These are phyloP conservation scores for Magnolia kwangsiensis DNA, from an alignment of 164 flowering plant genomes.

Conservation along the genomic window DNA sequence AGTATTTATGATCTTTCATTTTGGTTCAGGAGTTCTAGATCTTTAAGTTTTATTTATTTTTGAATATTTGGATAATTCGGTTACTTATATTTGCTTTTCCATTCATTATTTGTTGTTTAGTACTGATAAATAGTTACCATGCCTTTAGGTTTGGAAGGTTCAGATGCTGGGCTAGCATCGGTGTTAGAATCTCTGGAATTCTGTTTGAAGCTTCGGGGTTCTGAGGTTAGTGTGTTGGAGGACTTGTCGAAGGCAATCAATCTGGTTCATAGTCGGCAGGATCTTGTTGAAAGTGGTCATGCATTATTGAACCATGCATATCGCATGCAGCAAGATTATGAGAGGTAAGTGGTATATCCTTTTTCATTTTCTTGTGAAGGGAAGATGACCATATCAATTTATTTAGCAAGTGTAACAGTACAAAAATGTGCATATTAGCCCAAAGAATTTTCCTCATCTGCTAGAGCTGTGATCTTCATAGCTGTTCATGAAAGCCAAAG, in stretches of 20 bases:
- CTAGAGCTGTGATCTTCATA: background rate
- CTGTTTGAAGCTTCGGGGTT: slow-evolving; percentile 89
- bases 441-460: background rate
- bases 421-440: background rate
- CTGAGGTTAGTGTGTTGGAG: slow-evolving; percentile 92
- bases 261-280: slow-evolving; percentile 72
- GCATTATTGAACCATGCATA: slow-evolving; percentile 78
- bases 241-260: slow-evolving; percentile 86
- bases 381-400: background rate
- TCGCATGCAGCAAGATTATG: slow-evolving; percentile 81
- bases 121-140: background rate
- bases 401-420: background rate
- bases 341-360: slow-evolving; percentile 49
- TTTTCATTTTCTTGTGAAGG: background rate
- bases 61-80: background rate
- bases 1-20: background rate
- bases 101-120: background rate
- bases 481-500: background rate
- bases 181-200: slow-evolving; percentile 87
- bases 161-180: slow-evolving; percentile 86
- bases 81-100: background rate
- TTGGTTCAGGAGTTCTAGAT: background rate
- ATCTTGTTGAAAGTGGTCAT: slow-evolving; percentile 93
- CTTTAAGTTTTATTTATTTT: background rate
- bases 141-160: slow-evolving; percentile 68